Base-by-base conservation (phyloP, 805 yeast species). In the Pichia rugopelliculosa region DNA sequence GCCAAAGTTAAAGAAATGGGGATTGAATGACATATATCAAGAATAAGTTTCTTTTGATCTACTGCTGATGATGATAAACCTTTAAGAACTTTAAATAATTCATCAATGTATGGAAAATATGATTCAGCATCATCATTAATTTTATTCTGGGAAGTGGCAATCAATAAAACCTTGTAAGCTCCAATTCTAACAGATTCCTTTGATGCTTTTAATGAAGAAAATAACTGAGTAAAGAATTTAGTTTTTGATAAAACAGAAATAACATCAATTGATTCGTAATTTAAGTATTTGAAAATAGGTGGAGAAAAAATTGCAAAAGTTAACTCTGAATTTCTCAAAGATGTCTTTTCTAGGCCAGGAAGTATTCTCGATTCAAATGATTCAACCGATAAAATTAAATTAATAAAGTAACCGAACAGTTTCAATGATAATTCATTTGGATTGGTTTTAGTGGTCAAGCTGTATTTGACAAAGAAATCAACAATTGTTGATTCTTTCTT, bases 291-390 rank as follows among this genome's bases (percentile, higher is more conserved):
- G 24, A 83, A 69, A 9, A 88, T 58, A 11, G 72, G 69, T 4
- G 80, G 76, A 3, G 84, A 60, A n/a, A 82, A 60, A 18, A 58
- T 54, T n/a, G 72, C 73, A 48, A 87, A 76, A 0, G 87, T 76
- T 36, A 70, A 63, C 58, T 88, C 96, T 0, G 96, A 83, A 2
- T 95, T 79, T 62, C 96, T 76, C 53, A 90, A 69, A 43, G 84
- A 71, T 1, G 90, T 76, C 59, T 84, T 87, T 57, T 86, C 90
- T 42, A 90, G 57, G 18, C 76, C 72, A 2, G 95, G 87, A 4
- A 59, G 9, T 7, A 62, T 13, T 3, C 52, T 21, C 6, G 46
- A 45, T 15, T 37, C 42, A 34, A 56, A 49, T 8, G 57, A 55
- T 11, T 52, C 49, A 0, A 13, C 11, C 4, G 49, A 15, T 17